Percentiles rank a stretch among this genome's conserved stretches.
Conservation (phyloP, 2,329 filamentous ascomycete species). For the Verticillium albo-atrum region DNA sequence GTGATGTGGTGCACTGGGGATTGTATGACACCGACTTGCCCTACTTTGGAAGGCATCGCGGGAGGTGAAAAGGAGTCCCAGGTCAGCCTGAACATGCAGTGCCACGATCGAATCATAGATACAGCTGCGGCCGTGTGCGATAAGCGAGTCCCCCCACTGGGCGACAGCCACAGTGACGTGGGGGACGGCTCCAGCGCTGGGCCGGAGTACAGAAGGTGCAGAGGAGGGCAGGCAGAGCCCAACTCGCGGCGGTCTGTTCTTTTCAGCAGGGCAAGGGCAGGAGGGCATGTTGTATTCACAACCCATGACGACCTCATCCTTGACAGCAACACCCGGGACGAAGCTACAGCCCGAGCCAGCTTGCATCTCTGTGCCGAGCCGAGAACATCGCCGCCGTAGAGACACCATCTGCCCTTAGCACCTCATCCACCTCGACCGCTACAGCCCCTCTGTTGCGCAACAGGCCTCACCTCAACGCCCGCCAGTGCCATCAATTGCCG, state of each 20-base stretch:
- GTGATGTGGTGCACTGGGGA: too few relatives aligned
- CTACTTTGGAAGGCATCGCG: too few relatives aligned
- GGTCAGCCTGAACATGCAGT: too few relatives aligned
- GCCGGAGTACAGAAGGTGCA: neutral
- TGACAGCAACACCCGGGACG: too few relatives aligned
- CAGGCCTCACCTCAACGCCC: neutral
- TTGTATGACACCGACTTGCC: too few relatives aligned
- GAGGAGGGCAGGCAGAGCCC: neutral
- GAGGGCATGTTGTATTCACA: too few relatives aligned
- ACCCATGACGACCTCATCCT: too few relatives aligned
- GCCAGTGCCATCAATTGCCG: neutral
- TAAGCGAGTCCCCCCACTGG: neutral
- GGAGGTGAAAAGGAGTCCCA: neutral
- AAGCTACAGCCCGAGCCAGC: neutral
- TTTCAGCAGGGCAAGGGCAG: too few relatives aligned
- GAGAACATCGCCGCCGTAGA: neutral
- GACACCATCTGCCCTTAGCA: neutral
- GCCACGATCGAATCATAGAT: neutral
- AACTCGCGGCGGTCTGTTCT: neutral
- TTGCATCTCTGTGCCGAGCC: neutral
- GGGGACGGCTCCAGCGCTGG: neutral
- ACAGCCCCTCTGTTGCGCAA: neutral
- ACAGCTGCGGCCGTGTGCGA: neutral
- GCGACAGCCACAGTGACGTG: neutral
- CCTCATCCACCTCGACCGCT: neutral